Evolutionary conservation across 2,329 filamentous ascomycete species (phyloP).

Genomic region (Neoscytalidium dimidiatum): DNA sequence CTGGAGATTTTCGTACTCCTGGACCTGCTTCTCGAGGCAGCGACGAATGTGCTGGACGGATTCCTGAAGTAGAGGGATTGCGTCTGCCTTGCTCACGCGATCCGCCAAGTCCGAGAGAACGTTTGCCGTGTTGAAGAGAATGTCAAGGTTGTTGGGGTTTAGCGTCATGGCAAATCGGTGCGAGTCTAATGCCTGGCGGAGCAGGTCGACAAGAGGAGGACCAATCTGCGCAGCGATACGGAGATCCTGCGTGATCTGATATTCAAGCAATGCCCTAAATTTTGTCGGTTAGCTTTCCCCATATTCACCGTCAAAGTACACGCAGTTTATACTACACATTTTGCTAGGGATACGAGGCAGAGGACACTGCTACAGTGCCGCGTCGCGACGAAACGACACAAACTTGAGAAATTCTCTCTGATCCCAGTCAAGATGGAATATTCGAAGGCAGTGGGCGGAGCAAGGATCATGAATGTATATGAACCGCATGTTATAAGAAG

Average conservation of each 20-base stretch:
- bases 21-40: constrained; percentile 48
- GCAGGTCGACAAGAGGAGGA: constrained; percentile 53
- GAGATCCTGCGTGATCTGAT: constrained; percentile 69
- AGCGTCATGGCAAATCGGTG: constrained; percentile 64
- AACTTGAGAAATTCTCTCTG: too few species aligned
- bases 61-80: constrained; percentile 59
- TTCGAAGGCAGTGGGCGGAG: too few species aligned
- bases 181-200: constrained; percentile 63
- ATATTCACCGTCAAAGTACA: neutral
- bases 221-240: constrained; percentile 62
- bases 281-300: neutral
- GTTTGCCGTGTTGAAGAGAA: constrained; percentile 72
- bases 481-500: neutral
- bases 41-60: constrained; percentile 61
- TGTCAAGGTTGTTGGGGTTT: constrained; percentile 65
- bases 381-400: too few species aligned
- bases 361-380: too few species aligned
- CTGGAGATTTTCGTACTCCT: constrained; percentile 46
- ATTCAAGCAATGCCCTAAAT: constrained; percentile 65
- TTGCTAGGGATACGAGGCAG: too few species aligned
- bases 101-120: constrained; percentile 69
- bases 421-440: too few species aligned
- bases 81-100: constrained; percentile 41
- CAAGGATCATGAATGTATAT: neutral
- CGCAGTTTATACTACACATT: too few species aligned